These are phyloP conservation scores for Fusarium sp. DNA, from an alignment of 2,329 filamentous ascomycete genomes.

Conservation along the genomic window DNA sequence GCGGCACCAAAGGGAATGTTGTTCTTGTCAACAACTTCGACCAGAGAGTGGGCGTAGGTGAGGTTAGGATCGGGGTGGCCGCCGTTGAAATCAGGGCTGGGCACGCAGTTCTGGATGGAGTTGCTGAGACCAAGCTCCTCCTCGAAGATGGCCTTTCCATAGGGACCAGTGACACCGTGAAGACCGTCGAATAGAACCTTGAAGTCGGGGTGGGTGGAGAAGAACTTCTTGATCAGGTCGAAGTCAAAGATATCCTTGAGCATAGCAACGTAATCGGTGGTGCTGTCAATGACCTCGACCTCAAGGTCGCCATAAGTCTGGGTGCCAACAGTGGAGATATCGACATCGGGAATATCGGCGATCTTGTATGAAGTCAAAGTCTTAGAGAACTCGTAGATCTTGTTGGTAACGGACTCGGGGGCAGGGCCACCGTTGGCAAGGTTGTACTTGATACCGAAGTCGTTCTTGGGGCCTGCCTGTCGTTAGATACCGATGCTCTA, in stretches of 20 bases:
- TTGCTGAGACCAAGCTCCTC: constrained; percentile 87
- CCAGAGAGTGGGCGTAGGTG: constrained; percentile 94
- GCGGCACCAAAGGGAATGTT: constrained; percentile 96
- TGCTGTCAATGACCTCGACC: constrained; percentile 95
- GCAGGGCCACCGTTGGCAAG: constrained; percentile 95
- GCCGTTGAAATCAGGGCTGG: constrained; percentile 94
- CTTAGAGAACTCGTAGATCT: constrained; percentile 95
- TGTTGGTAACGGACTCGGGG: constrained; percentile 96
- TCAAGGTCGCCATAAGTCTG: constrained; percentile 88
- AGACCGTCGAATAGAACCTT: constrained; percentile 97
- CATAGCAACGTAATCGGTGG: constrained; percentile 91
- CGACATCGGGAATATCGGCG: constrained; percentile 85
- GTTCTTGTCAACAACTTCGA: constrained; percentile 92
- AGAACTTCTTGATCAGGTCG: constrained; percentile 93
- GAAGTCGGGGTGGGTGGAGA: constrained; percentile 88
- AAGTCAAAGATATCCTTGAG: constrained; percentile 99
- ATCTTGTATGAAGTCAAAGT: constrained; percentile 92
- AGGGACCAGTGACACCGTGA: constrained; percentile 93
- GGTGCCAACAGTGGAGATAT: constrained; percentile 85
- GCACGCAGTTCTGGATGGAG: constrained; percentile 89
- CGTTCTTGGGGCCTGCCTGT: constrained; percentile 81
- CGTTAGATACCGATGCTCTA: constrained; percentile 2
- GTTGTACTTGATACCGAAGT: constrained; percentile 99
- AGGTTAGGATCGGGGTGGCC: constrained; percentile 98
- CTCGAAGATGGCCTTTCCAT: constrained; percentile 95